Base-by-base conservation (phyloP, 345 rosid species). In the Mangifera indica region DNA sequence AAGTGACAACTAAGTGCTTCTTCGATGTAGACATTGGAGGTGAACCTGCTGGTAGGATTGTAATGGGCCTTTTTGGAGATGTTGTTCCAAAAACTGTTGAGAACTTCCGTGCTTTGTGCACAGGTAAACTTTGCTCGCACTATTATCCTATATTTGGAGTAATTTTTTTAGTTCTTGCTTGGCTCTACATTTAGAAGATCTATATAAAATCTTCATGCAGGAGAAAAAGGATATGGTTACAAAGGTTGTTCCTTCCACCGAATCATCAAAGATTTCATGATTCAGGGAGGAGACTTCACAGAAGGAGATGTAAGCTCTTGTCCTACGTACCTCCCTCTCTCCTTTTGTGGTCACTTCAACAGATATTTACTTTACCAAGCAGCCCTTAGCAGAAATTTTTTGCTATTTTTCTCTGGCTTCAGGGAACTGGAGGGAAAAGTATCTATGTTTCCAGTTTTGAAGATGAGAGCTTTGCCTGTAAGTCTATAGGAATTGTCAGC, bases 391-490 rank as follows among this genome's bases (percentile, higher is more conserved):
- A 21, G 58, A 66, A 55, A 59, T 18, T 67, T 18, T 67, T 60
- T 24, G 6, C 56, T 49, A 18, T 59, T 58, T 14, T 51, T 8
- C 11, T 1, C 26, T 71, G 17, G 5, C 79, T 74, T 72, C 82
- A 89, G 98, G 98, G 97, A 75, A 93, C 98, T 58, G 97, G 98
- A 74, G 98, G 97, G 71, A 61, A 74, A 63, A 91, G 98, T 77
- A 88, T 91, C 21, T 94, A 91, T n/a, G 98, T 97, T 67, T 74
- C 86, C 21, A 87, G 73, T 15, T 94, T 94, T 70, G 86, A 81
- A 80, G 93, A 94, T 74, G 97, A 94, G 85, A 86, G 78, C 84
- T 94, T 94, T 73, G 73, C 81, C 26, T 71, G 95, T 92, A 81
- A 83, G 95, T 81, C 21, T 69, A 67, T 67, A 62, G 48, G 42